Conservation (phyloP, 2,329 filamentous ascomycete genomes). For the Botryotinia narcissicola region DNA sequence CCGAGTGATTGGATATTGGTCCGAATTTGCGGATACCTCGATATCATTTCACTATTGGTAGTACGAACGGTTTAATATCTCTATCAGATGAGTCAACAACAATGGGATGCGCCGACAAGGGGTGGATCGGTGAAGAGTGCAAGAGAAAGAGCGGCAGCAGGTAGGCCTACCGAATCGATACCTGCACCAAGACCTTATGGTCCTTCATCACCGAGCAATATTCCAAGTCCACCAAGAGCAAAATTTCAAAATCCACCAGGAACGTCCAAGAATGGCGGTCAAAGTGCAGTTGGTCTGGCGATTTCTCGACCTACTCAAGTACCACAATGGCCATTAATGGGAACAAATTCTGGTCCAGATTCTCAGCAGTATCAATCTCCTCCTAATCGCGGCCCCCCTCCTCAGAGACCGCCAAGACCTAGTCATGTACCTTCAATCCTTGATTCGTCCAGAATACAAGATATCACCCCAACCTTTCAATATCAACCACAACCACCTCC, state of each 20-base stretch:
- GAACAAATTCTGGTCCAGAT: conserved; percentile 24
- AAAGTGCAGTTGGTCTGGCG: conserved; percentile 37
- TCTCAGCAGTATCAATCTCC: conserved; percentile 49
- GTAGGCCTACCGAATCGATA: conserved; percentile 37
- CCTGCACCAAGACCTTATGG: conserved; percentile 27
- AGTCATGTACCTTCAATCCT: conserved; percentile 59
- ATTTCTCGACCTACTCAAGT: conserved; percentile 51
- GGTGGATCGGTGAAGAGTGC: conserved; percentile 52
- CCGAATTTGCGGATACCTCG: conserved; percentile 24
- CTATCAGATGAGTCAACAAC: conserved; percentile 35
- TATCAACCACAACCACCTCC: conserved; percentile 33
- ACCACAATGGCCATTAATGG: conserved; percentile 54
- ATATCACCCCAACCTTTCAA: conserved; percentile 54
- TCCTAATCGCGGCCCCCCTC: conserved; percentile 50
- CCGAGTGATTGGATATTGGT: conserved; percentile 28
- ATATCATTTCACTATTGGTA: conserved; percentile 23
- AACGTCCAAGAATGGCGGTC: conserved; percentile 25
- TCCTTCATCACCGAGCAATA: conserved; percentile 24
- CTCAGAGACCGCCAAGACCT: conserved; percentile 58
- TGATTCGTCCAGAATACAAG: conserved; percentile 55
- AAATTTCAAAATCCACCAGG: conserved; percentile 31
- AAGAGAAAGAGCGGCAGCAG: conserved; percentile 52
- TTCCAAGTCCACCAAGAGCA: conserved; percentile 26
- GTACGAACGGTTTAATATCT: conserved; percentile 15
- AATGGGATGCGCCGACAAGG: conserved; percentile 30